Evolutionary conservation across 2,329 filamentous ascomycete genomes (phyloP), one percentile per base, ranked within the genome.

Genomic region (Sclerotinia glacialis): DNA sequence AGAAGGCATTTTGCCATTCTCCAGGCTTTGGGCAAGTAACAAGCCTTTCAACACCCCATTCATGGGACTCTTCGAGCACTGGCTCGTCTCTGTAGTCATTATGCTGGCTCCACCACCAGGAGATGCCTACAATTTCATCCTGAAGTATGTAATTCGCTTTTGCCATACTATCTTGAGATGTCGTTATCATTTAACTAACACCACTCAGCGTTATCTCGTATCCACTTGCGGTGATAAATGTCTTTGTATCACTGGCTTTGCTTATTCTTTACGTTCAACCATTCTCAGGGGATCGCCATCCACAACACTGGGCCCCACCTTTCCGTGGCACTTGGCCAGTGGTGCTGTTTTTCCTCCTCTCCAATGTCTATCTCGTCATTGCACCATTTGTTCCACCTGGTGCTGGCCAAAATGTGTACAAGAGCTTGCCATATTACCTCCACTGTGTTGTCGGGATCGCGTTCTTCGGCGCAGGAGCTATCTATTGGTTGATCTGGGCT

Each of bases 41-140:
- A 80, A 83, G 55, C 87, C 87, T 0, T 86, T 87, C 74, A 86
- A 86, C 72, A 85, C 85, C 0, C 86, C 86, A 3, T 80, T 86
- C 55, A 83, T 83, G 31, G 86, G 84, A 58, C 80, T 88, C 2
- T 86, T 86, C 67, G 83, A 85, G 79, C 86, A 89, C 78, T 89
- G 85, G 83, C 74, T 84, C 42, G 84, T 88, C 16, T 88, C 83
- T 0, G 82, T 87, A 56, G 83, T 89, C 66, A 86, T 88, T 72
- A 88, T 90, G 76, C 78, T 90, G 2, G 87, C 86, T 0, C 86
- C 88, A 46, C 88, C 88, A 2, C 85, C 87, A 2, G 88, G 86
- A 46, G 86, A 89, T 75, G 86, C 86, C 0, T 89, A 88, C 77
- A 87, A 86, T 77, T 88, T 88, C 72, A 80, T 85, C 56, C 77